Conservation (phyloP, 2,329 filamentous ascomycete species). For the Cytospora schulzeri region DNA sequence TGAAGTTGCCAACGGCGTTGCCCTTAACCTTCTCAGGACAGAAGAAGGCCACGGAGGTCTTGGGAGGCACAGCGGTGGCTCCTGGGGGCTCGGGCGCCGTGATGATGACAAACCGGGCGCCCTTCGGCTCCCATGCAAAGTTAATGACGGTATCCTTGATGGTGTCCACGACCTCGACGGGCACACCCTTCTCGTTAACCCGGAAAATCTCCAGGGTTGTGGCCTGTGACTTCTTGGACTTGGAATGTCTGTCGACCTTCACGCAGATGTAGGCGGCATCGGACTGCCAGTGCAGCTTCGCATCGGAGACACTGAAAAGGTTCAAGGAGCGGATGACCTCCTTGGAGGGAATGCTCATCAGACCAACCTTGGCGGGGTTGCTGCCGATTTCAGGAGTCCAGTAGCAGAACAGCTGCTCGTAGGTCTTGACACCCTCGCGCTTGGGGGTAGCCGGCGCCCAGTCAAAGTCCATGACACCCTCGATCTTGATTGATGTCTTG, state of each 20-base stretch:
- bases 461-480: constrained; percentile 96
- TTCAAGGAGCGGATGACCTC: constrained; percentile 93
- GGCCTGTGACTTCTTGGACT: constrained; percentile 96
- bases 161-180: constrained; percentile 94
- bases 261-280: constrained; percentile 93
- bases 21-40: constrained; percentile 94
- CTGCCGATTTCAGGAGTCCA: constrained; percentile 98
- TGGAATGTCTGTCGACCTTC: constrained; percentile 98
- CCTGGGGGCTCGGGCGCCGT: constrained; percentile 83
- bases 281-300: constrained; percentile 98
- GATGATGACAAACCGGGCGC: constrained; percentile 95
- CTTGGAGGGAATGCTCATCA: constrained; percentile 96
- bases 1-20: constrained; percentile 83
- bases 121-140: constrained; percentile 99
- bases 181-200: constrained; percentile 94
- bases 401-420: constrained; percentile 96
- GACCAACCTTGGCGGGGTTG: constrained; percentile 93
- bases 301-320: constrained; percentile 96
- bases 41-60: constrained; percentile 95
- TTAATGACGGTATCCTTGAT: constrained; percentile 99
- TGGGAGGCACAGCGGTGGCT: constrained; percentile 81
- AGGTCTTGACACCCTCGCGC: constrained; percentile 83
- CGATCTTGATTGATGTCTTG: constrained; percentile 92
- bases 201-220: constrained; percentile 99
- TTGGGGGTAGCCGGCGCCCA: constrained; percentile 86